These are phyloP conservation scores for Globisporangium megalacanthum DNA, from an alignment of 352 stramenopile genomes.

Conservation along the genomic window DNA sequence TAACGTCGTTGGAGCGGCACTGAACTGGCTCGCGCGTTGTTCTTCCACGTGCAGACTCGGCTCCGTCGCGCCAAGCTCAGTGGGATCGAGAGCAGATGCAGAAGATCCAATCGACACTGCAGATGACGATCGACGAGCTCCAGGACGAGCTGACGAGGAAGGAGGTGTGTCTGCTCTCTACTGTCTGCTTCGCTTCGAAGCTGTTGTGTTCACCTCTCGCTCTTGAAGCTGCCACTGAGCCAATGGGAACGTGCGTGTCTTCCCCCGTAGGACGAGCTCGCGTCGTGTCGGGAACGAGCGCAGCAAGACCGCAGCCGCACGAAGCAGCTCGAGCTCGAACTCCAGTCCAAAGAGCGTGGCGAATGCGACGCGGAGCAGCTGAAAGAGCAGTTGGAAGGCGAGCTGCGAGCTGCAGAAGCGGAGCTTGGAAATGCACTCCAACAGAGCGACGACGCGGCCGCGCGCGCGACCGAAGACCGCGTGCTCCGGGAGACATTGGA, in stretches of 20 bases:
- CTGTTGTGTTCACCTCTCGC: not conserved
- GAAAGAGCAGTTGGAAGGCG: constrained; percentile 40
- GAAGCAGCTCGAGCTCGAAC: constrained; percentile 52
- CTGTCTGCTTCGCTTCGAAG: not conserved
- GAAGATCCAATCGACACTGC: constrained; percentile 70
- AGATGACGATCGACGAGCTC: constrained; percentile 69
- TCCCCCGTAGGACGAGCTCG: constrained; percentile 29
- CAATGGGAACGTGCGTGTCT: no score
- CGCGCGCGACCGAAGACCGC: constrained; percentile 46
- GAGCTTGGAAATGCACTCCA: constrained; percentile 49
- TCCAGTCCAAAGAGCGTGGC: constrained; percentile 33
- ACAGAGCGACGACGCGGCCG: constrained; percentile 35
- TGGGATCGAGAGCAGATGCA: constrained; percentile 71
- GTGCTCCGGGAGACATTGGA: constrained; percentile 48
- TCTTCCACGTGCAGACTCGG: not conserved
- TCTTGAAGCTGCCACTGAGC: not conserved
- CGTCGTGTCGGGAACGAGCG: constrained; percentile 36
- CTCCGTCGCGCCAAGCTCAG: constrained; percentile 17
- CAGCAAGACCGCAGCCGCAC: constrained; percentile 47
- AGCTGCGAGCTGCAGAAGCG: constrained; percentile 51
- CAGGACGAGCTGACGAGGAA: constrained; percentile 71
- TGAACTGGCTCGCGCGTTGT: not conserved
- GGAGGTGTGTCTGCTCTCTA: constrained; percentile 25
- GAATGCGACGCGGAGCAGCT: constrained; percentile 25
- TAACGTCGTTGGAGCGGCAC: no score